Base-by-base conservation (phyloP, 1,284 basidiomycete genomes). In the Phlebopus sp. region DNA sequence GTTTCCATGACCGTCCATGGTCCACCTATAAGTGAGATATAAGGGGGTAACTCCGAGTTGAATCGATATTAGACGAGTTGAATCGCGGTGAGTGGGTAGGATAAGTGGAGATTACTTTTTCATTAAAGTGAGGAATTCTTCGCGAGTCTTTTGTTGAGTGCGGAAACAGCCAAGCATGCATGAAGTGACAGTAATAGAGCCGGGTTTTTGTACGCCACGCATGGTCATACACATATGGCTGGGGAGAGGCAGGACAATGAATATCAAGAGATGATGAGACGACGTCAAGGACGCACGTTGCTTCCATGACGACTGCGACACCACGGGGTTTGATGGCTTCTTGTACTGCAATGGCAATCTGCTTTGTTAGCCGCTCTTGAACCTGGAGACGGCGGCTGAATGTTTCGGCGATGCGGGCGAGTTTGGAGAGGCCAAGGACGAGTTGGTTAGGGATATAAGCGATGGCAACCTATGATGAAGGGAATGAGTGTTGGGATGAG, bases 181-280 rank as follows among this genome's bases (percentile, higher is more conserved):
- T n/a, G 91, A 95, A 1, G 97, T 99, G 29, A 97, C 90, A 0
- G 97, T 99, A 17, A 89, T 83, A 6, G 96, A 82, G 23, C 97
- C 96, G 2, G 96, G 96, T 71, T 99, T 99, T 71, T 99, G 97
- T 1, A 99, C 97, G 35, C 97, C 97, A 50, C 97, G 86, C 95
- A 99, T 99, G 1, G 95, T 94, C 97, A 99, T 99, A 67, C 97
- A 99, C 72, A 99, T 81, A 72, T 99, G 97, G 34, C 94, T 96
- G 63, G 5, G 46, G 25, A n/a, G n/a, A n/a, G n/a, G n/a, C n/a
- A n/a, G n/a, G n/a, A 47, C 42, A 53, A 36, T 53, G 55, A 52
- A 47, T 40, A 50, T 37, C 57, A 52, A 50, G 52, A 41, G 39
- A 52, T 11, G 30, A 52, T 35, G 42, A 34, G 42, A 46, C 8